Conservation (phyloP, 2,329 filamentous ascomycete genomes). For the Magnaporthiopsis rhizophila region DNA sequence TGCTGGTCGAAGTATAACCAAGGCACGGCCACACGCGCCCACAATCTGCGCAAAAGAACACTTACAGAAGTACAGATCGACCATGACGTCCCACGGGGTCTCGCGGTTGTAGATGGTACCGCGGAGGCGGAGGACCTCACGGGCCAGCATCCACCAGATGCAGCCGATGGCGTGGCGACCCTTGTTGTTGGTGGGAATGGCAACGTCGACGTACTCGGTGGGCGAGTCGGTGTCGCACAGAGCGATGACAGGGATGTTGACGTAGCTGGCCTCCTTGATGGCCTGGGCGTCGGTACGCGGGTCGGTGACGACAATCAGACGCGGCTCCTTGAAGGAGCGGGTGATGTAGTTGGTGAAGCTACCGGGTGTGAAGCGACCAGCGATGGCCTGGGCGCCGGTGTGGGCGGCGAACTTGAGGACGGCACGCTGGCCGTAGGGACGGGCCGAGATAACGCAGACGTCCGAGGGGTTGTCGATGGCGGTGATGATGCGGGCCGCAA, state of each 20-base stretch:
- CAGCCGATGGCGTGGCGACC: slow-evolving; percentile 97
- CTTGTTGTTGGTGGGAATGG: slow-evolving; percentile 99
- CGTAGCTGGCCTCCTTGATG: slow-evolving; percentile 99
- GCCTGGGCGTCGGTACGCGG: slow-evolving; percentile 99
- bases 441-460: slow-evolving; percentile 98
- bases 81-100: slow-evolving; percentile 98
- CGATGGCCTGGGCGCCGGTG: slow-evolving; percentile 96
- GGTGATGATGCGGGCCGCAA: slow-evolving; percentile 97
- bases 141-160: slow-evolving; percentile 99
- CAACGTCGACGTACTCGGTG: slow-evolving; percentile 98
- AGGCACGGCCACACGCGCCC: neutral
- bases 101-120: slow-evolving; percentile 95
- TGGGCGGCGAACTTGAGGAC: slow-evolving; percentile 99
- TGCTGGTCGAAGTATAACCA: neutral
- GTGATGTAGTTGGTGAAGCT: slow-evolving; percentile 99
- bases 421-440: slow-evolving; percentile 98
- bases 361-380: slow-evolving; percentile 99
- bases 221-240: slow-evolving; percentile 99
- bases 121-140: slow-evolving; percentile 98
- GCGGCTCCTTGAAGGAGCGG: slow-evolving; percentile 99
- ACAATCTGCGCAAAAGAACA: slow-evolving; percentile 14
- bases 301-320: slow-evolving; percentile 98
- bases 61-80: slow-evolving; percentile 97
- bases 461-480: slow-evolving; percentile 99
- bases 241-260: slow-evolving; percentile 99